Base-by-base conservation (phyloP, 1,284 basidiomycete genomes). In the Hemileia vastatrix region DNA sequence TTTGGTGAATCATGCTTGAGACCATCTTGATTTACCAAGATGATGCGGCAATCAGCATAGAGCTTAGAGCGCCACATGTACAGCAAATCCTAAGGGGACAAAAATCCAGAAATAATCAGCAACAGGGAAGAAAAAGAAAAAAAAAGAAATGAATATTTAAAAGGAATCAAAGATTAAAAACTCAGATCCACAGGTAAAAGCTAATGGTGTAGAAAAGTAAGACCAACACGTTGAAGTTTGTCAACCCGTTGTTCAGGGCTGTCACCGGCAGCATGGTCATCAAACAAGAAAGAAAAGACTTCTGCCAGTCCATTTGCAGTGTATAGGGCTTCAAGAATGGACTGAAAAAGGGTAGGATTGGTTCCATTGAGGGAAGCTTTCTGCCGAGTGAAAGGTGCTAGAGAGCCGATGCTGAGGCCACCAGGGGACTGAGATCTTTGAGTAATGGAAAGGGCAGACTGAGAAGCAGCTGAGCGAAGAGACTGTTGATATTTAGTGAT, bases 51-150 rank as follows among this genome's bases (percentile, higher is more conserved):
- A 76, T 96, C 92, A 1, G 88, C 88, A 76, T 92, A 96, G 11
- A 96, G 83, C 60, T 90, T 84, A 15, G 87, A 89, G 27, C 91
- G 80, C 92, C 92, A 95, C 90, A 93, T 93, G 79, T 87, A 95
- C 27, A 93, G 88, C 33, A 95, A 80, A 74, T 95, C 92, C 76
- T 91, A 87, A 36, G n/a, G n/a, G n/a, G 21, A 8, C 18, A 18
- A 8, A 27, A 53, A 8, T 6, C 21, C 15, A 21, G 23, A 32
- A 18, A 4, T 19, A 45, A 23, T 6, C 23, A 45, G 9, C 4
- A 51, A 27, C 6, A 13, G 24, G 31, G 9, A 54, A 19, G 24
- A 15, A 47, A 21, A 6, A 1, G 18, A 47, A 19, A 1, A 18
- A 11, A 18, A 47, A 18, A 21, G 1, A 47, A n/a, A 33, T 5